Base-by-base conservation (phyloP, 129 eudicot species). In the Pulicaria dysenterica region DNA sequence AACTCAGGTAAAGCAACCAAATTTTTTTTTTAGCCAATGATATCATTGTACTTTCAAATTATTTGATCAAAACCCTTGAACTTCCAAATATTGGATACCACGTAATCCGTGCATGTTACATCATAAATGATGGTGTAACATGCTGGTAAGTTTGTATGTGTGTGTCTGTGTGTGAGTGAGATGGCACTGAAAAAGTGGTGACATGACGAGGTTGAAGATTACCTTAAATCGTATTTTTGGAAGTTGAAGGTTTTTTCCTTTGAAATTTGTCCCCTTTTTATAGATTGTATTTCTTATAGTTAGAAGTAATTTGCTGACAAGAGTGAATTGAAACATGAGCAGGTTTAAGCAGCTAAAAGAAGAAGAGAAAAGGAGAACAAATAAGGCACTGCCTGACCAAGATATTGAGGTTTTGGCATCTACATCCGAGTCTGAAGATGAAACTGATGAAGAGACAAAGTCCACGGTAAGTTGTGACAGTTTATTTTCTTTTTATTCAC, bases 321-420 rank as follows among this genome's bases (percentile, higher is more conserved):
- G 15, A 63, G 31, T 9, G 36, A 43, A 77, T 64, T 76, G 49
- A 49, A 34, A 67, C 63, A 16, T 50, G 50, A 71, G 67, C 45
- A 94, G 98, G 80, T 90, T 90, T 68, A 88, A 80, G 77, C 93
- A 90, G 78, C 78, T 94, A 74, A 87, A 90, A 75, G 89, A 87
- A 67, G 91, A 81, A 42, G 96, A 88, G 57, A 79, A 81, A 82
- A 84, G 78, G 51, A 89, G 64, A 68, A 0, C 75, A 47, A 85
- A 40, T 73, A 85, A 82, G 75, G 96, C 92, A 49, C 61, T 87
- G 70, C 89, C 96, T 34, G 73, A 62, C 10, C 82, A 80, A 49
- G 79, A 77, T 59, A 74, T 72, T 79, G 76, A 86, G 65, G 68
- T 78, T 69, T 86, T 84, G 69, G 86, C 79, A 53, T 80, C 96